Percentiles rank a stretch among this genome's conserved stretches.
Evolutionary conservation across 495 filamentous ascomycete genomes (phyloP).

Genomic region (Cudoniella acicularis): DNA sequence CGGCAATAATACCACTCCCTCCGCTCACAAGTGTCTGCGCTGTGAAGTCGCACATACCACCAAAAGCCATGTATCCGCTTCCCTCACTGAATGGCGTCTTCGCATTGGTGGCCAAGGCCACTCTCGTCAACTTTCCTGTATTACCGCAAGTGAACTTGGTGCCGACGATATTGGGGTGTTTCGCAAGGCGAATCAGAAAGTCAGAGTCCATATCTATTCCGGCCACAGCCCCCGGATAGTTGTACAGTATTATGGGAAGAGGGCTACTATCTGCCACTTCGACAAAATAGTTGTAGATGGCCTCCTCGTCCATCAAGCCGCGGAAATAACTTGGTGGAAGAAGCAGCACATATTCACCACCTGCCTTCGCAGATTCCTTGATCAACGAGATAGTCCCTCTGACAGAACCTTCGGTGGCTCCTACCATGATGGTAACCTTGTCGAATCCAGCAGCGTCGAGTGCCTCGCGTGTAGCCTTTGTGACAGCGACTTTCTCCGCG

Average conservation of each 20-base stretch:
- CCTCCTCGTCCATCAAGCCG: constrained; percentile 69
- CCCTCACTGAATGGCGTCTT: constrained; percentile 61
- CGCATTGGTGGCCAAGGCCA: constrained; percentile 74
- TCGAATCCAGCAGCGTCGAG: constrained; percentile 77
- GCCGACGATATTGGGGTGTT: constrained; percentile 80
- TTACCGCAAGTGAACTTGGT: constrained; percentile 92
- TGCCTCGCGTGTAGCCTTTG: constrained; percentile 73
- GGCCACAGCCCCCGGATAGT: constrained; percentile 88
- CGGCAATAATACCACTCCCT: constrained; percentile 80
- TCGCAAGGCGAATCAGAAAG: constrained; percentile 73
- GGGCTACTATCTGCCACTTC: constrained; percentile 71
- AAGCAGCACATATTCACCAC: constrained; percentile 74
- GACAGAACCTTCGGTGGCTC: constrained; percentile 74
- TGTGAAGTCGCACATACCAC: constrained; percentile 85
- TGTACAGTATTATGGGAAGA: constrained; percentile 80
- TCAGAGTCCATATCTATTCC: constrained; percentile 92
- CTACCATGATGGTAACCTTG: constrained; percentile 75
- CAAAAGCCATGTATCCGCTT: constrained; percentile 78
- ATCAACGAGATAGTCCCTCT: constrained; percentile 71
- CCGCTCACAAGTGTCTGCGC: constrained; percentile 77
- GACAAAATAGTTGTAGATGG: constrained; percentile 73
- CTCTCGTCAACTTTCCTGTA: constrained; percentile 83
- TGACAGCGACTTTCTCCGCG: constrained; percentile 72
- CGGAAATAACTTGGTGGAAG: constrained; percentile 85
- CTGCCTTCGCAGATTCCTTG: constrained; percentile 62